Percentiles rank a stretch among this genome's conserved stretches.
phyloP scores from a whole-genome alignment of 2,329 filamentous ascomycete genomes.

The Ascochyta fabae region DNA sequence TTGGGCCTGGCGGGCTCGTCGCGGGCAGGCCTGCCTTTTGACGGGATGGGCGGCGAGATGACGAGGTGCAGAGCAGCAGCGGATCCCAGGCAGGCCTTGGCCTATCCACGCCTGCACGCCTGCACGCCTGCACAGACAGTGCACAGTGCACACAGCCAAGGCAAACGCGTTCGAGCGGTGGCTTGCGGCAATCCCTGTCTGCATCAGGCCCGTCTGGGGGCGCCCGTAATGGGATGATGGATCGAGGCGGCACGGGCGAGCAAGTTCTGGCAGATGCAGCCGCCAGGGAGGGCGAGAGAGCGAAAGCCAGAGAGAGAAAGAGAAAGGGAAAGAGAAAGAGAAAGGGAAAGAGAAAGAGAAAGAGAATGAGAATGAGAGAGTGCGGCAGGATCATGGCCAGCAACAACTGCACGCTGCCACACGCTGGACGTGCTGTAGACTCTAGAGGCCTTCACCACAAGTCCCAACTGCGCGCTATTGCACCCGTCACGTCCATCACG shows the following conservation, averaged over 20 bases:
- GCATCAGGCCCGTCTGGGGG: slow-evolving; percentile 20
- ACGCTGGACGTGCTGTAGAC: no score
- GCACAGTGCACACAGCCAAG: no score
- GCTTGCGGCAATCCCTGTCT: slow-evolving; percentile 37
- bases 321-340: no score
- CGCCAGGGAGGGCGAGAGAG: neutral
- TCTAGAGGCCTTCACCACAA: neutral
- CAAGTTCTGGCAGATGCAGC: slow-evolving; percentile 8
- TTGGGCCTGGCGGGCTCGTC: neutral
- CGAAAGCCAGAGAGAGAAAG: no score
- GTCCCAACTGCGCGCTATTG: neutral
- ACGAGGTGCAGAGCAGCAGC: slow-evolving; percentile 29
- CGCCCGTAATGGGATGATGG: slow-evolving; percentile 7
- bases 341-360: no score
- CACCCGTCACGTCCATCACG: neutral
- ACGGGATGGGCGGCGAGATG: slow-evolving; percentile 29
- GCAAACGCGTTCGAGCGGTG: slow-evolving; percentile 31
- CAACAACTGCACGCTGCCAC: neutral
- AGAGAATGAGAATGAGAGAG: neutral
- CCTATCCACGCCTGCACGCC: slow-evolving; percentile 26
- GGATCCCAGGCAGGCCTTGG: slow-evolving; percentile 26
- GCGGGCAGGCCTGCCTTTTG: slow-evolving; percentile 19
- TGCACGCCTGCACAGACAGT: slow-evolving; percentile 4
- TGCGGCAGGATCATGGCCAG: neutral
- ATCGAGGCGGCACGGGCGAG: slow-evolving; percentile 17